Evolutionary conservation across 768 basidiomycete genomes (phyloP).

Genomic region (Trametes punicea): DNA sequence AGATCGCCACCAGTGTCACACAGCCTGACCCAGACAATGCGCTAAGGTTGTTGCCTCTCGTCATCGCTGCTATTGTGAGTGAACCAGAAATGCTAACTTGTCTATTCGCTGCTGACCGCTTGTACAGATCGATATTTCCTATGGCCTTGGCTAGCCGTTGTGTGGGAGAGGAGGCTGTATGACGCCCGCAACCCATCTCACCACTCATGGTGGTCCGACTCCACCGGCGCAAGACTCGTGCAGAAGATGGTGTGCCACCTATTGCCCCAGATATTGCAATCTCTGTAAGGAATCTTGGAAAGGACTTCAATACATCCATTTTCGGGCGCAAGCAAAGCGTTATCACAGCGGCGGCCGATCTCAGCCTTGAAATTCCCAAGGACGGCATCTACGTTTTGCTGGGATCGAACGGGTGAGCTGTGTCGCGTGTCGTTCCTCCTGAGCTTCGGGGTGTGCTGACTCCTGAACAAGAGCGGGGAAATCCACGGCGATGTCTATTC

Average conservation of each 20-base stretch:
- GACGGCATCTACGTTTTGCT: slow-evolving; percentile 71
- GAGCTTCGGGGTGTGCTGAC: background rate
- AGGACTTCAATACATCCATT: slow-evolving; percentile 49
- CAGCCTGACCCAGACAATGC: slow-evolving; percentile 56
- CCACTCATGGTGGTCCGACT: slow-evolving; percentile 23
- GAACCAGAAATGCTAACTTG: background rate
- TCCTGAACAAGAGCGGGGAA: slow-evolving; percentile 62
- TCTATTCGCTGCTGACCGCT: background rate
- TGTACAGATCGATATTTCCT: slow-evolving; percentile 66
- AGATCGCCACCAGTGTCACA: slow-evolving; percentile 47
- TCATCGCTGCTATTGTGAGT: slow-evolving; percentile 62
- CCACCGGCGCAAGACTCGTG: slow-evolving; percentile 11
- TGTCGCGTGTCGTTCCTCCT: too few relatives aligned
- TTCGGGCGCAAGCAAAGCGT: slow-evolving; percentile 43
- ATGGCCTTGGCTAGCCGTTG: slow-evolving; percentile 63
- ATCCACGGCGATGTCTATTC: slow-evolving; percentile 63
- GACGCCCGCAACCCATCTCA: slow-evolving; percentile 44
- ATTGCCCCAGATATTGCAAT: slow-evolving; percentile 55
- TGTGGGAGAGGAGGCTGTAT: slow-evolving; percentile 58
- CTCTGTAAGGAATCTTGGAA: slow-evolving; percentile 56
- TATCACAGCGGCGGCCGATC: slow-evolving; percentile 61
- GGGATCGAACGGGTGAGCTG: slow-evolving; percentile 64
- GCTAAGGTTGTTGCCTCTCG: slow-evolving; percentile 50
- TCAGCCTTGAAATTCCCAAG: slow-evolving; percentile 66
- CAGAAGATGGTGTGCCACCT: slow-evolving; percentile 23